Percentiles rank a stretch among this genome's conserved stretches.
Conservation (phyloP, 2,329 filamentous ascomycete species). For the Alternaria conjuncta region DNA sequence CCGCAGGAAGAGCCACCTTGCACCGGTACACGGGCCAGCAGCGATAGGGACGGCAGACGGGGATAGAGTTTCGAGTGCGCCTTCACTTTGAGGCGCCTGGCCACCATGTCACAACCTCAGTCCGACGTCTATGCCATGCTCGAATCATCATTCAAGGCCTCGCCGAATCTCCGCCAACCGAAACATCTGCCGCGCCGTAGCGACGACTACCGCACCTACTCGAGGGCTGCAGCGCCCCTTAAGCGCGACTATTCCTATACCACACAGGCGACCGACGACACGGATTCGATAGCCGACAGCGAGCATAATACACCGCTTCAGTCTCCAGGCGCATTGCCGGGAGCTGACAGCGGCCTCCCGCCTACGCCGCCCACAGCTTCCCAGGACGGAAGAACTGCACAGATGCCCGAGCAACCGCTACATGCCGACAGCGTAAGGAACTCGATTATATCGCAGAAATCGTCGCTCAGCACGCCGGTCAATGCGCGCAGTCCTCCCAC, state of each 20-base stretch:
- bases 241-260: slow-evolving; percentile 19
- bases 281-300: slow-evolving; percentile 30
- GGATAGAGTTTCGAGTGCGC: neutral
- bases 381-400: slow-evolving; percentile 35
- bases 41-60: slow-evolving; percentile 1
- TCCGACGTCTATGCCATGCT: slow-evolving; percentile 39
- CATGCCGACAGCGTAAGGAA: slow-evolving; percentile 50
- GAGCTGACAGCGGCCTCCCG: slow-evolving; percentile 49
- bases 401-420: slow-evolving; percentile 32
- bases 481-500: slow-evolving; percentile 50
- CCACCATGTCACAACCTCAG: slow-evolving; percentile 32
- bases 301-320: slow-evolving; percentile 37
- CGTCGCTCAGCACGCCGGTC: slow-evolving; percentile 50
- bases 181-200: slow-evolving; percentile 35
- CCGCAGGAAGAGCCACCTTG: slow-evolving; percentile 5
- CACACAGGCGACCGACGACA: slow-evolving; percentile 42
- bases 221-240: slow-evolving; percentile 32
- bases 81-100: neutral
- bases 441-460: slow-evolving; percentile 49
- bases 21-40: slow-evolving; percentile 8
- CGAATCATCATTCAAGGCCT: slow-evolving; percentile 39
- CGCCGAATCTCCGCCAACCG: slow-evolving; percentile 34
- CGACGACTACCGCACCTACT: slow-evolving; percentile 33
- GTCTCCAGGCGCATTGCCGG: slow-evolving; percentile 32
- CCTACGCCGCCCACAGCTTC: slow-evolving; percentile 54